phyloP scores from a whole-genome alignment of 306 rosid species.

The Medicago truncatula region MtrunA17r5.0-ANR NC_053045.1:26221501-26222000 shows the following conservation, averaged over 20 bases:
- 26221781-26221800: background rate
- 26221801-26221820: background rate
- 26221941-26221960: no score
- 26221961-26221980: no score
- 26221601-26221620: background rate
- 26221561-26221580: no score
- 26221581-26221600: background rate
- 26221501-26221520: background rate
- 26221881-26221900: no score
- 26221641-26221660: background rate
- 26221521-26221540: conserved; percentile 3
- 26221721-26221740: background rate
- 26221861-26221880: background rate
- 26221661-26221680: background rate
- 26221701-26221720: background rate
- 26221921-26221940: background rate
- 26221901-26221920: no score
- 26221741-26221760: background rate
- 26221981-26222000: no score
- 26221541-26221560: background rate
- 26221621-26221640: background rate
- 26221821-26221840: background rate
- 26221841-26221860: background rate
- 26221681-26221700: background rate
- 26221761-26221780: background rate